phyloP scores from a whole-genome alignment of 225 moss, liverwort and hornwort genomes.

The Climacium dendroides region DNA sequence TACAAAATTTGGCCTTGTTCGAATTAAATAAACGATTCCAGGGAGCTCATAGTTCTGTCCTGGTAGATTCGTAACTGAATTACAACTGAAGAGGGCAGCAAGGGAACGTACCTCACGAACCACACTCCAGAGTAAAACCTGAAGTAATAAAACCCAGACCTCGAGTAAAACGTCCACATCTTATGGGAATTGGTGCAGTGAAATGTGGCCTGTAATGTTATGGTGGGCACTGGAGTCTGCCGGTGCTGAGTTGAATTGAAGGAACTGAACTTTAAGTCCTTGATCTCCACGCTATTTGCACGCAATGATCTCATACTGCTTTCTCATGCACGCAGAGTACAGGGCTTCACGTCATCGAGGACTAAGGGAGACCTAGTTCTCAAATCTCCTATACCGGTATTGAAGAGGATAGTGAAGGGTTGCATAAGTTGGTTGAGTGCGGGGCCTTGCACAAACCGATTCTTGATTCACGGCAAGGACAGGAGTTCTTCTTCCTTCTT shows the following conservation, averaged over 20 bases:
- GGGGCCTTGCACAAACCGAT: background rate
- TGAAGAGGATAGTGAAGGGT: background rate
- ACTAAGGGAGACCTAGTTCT: background rate
- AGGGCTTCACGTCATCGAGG: background rate
- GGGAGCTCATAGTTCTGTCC: background rate
- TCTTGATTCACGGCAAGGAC: background rate
- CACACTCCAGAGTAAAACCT: background rate
- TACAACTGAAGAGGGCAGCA: background rate
- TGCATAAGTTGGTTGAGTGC: background rate
- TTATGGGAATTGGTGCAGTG: background rate
- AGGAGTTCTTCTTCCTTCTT: background rate
- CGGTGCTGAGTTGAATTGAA: no score
- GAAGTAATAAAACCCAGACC: background rate
- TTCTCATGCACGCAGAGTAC: background rate
- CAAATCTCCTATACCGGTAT: background rate
- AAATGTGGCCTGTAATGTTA: background rate
- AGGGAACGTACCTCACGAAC: background rate
- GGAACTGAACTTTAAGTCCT: no score
- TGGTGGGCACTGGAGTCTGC: no score
- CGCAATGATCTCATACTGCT: background rate
- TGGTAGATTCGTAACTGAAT: background rate
- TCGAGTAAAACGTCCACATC: background rate
- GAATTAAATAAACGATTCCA: background rate
- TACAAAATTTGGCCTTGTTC: background rate
- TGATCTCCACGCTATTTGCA: background rate